Conservation (phyloP, 176 grass and related monocot genomes). For the Cenchrus purpureus region DNA sequence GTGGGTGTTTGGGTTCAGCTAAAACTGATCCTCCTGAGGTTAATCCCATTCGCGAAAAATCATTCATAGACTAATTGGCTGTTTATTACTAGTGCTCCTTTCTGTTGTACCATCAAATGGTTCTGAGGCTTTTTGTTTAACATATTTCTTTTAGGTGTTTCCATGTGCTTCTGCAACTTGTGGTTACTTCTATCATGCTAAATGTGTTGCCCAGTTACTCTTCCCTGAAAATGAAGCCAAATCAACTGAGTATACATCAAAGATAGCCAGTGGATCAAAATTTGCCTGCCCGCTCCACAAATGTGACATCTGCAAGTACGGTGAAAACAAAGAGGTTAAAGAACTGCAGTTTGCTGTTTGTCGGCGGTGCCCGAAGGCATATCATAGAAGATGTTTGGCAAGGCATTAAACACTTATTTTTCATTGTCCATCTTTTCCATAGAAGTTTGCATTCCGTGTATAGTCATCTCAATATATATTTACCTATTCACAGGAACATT, state of each 20-base stretch:
- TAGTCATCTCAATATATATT: background rate
- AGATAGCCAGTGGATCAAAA: constrained; percentile 56
- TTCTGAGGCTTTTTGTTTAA: constrained; percentile 3
- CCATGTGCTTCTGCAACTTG: constrained; percentile 69
- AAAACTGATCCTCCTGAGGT: constrained; percentile 58
- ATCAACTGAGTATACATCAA: constrained; percentile 47
- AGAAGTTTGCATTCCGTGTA: background rate
- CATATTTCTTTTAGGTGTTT: constrained; percentile 56
- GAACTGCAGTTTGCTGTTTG: constrained; percentile 73
- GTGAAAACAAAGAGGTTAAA: constrained; percentile 58
- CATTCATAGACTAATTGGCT: constrained; percentile 3
- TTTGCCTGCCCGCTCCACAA: constrained; percentile 74
- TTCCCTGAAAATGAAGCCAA: constrained; percentile 57
- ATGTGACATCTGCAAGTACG: constrained; percentile 62
- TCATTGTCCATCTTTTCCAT: background rate
- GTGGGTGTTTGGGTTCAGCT: constrained; percentile 57
- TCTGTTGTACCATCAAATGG: background rate
- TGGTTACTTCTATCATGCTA: constrained; percentile 76
- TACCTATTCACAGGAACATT: constrained; percentile 55
- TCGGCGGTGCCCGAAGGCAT: constrained; percentile 70
- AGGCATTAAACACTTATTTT: constrained; percentile 46
- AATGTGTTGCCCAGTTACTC: constrained; percentile 65
- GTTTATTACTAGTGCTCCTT: background rate
- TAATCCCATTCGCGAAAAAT: constrained; percentile 25
- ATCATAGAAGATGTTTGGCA: constrained; percentile 84